Evolutionary conservation across 768 basidiomycete species (phyloP).

Genomic region (Trametes cinnabarina): DNA sequence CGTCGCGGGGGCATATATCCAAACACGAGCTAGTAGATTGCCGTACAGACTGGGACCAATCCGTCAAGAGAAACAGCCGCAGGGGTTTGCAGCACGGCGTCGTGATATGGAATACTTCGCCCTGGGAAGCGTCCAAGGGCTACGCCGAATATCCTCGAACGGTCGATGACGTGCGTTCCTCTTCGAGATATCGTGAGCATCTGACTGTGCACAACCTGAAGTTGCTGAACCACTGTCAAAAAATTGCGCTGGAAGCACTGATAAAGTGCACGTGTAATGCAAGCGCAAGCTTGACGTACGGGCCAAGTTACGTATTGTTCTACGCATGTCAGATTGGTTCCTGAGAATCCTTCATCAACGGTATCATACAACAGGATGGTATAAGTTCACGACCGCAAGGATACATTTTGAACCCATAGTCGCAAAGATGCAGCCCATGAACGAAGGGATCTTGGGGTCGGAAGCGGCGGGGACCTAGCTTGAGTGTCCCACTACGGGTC

Average conservation of each 20-base stretch:
- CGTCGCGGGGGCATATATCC: too few relatives aligned
- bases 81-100: too few relatives aligned
- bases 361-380: conserved; percentile 10
- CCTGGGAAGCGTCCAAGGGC: too few relatives aligned
- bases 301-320: too few relatives aligned
- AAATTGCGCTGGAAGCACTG: neutral
- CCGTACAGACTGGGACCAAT: too few relatives aligned
- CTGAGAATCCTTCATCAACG: neutral
- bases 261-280: neutral
- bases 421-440: neutral
- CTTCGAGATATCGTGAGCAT: neutral
- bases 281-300: neutral
- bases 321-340: neutral
- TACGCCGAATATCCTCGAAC: too few relatives aligned
- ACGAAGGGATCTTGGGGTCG: neutral
- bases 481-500: neutral
- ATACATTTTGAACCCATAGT: neutral
- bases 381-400: neutral
- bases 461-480: neutral
- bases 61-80: too few relatives aligned
- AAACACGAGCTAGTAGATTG: too few relatives aligned
- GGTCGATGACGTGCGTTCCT: too few relatives aligned
- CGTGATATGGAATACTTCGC: too few relatives aligned
- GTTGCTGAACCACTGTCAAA: neutral
- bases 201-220: neutral